Percentiles rank a stretch among this genome's conserved stretches.
Evolutionary conservation across 2,329 filamentous ascomycete genomes (phyloP).

Genomic region (Aspergillus texensis): DNA sequence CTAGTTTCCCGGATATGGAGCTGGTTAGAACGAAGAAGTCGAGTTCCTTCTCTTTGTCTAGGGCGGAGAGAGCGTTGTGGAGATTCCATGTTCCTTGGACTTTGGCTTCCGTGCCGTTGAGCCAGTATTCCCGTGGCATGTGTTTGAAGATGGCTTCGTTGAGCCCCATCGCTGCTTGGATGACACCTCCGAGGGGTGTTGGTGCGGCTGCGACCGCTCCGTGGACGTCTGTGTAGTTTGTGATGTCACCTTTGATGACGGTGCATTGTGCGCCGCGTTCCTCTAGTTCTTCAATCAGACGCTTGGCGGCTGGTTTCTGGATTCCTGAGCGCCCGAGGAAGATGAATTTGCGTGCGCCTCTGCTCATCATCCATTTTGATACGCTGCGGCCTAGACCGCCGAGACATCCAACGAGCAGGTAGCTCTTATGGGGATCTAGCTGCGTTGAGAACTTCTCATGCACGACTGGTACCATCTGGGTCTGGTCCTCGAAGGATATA

Average conservation of each 20-base stretch:
- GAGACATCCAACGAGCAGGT: not conserved
- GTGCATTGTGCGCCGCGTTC: too few relatives aligned
- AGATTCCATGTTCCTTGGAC: not conserved
- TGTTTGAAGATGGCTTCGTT: not conserved
- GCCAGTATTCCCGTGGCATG: not conserved
- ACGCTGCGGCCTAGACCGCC: constrained; percentile 2
- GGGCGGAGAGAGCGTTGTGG: not conserved
- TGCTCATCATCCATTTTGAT: constrained; percentile 21
- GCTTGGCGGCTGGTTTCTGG: too few relatives aligned
- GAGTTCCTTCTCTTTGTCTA: not conserved
- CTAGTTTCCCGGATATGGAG: not conserved
- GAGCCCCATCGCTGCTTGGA: too few relatives aligned
- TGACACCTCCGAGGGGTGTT: too few relatives aligned
- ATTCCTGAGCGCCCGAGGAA: not conserved
- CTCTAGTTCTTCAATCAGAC: too few relatives aligned
- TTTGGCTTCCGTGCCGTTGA: not conserved
- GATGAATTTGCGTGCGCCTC: constrained; percentile 9
- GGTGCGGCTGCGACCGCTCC: too few relatives aligned
- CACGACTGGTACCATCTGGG: too few relatives aligned
- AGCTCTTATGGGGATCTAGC: too few relatives aligned
- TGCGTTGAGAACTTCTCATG: too few relatives aligned
- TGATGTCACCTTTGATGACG: too few relatives aligned
- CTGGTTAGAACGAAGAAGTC: constrained; percentile 8
- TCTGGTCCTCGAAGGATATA: too few relatives aligned
- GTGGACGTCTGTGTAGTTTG: too few relatives aligned